phyloP scores from a whole-genome alignment of 768 basidiomycete genomes.

The Mrakia hoshinonis region DNA sequence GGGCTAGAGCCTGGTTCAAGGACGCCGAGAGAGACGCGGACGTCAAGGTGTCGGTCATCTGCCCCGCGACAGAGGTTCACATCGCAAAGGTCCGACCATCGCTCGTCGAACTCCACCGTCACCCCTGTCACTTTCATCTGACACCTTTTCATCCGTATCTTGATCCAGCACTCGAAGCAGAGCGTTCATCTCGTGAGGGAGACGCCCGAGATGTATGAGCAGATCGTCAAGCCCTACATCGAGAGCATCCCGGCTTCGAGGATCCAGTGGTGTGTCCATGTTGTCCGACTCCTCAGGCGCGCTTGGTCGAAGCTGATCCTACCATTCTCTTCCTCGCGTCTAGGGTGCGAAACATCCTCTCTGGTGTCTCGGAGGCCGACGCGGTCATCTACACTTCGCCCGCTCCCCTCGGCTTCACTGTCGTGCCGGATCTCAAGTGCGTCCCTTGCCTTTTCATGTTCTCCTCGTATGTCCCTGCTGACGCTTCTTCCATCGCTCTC shows the following conservation, averaged over 20 bases:
- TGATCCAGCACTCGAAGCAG: constrained; percentile 64
- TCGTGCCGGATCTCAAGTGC: constrained; percentile 69
- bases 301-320: constrained; percentile 57
- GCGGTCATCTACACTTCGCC: constrained; percentile 13
- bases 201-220: constrained; percentile 66
- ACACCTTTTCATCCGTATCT: background rate
- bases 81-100: constrained; percentile 59
- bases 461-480: background rate
- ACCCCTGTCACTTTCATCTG: background rate
- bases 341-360: constrained; percentile 82
- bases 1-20: constrained; percentile 65
- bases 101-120: background rate
- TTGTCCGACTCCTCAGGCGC: background rate
- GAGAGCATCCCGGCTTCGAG: constrained; percentile 60
- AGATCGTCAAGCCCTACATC: constrained; percentile 71
- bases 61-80: constrained; percentile 81
- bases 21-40: constrained; percentile 47
- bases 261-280: constrained; percentile 61
- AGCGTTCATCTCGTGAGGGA: constrained; percentile 64
- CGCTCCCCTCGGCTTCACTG: constrained; percentile 51
- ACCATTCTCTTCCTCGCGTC: constrained; percentile 65
- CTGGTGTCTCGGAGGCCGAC: constrained; percentile 31
- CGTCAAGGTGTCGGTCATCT: constrained; percentile 67
- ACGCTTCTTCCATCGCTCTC: background rate
- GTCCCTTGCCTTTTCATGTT: background rate